Percentiles rank a stretch among this genome's conserved stretches.
Evolutionary conservation across 306 rosid species (phyloP).

Genomic region (Crataegus laevigata): DNA sequence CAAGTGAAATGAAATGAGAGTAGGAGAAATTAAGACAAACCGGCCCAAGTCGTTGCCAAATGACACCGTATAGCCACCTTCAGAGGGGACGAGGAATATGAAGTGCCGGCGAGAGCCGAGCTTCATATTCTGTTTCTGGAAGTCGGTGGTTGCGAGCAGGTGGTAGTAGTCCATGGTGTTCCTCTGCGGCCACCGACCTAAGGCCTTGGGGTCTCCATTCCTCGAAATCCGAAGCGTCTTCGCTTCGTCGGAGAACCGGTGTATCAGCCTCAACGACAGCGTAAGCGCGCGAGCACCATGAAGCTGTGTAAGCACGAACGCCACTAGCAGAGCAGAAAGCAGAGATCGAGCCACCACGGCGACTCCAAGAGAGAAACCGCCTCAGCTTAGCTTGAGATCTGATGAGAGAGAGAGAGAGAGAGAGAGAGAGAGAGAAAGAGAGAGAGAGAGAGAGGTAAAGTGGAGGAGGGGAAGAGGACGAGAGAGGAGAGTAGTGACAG

Average conservation of each 20-base stretch:
- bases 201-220: conserved; percentile 2
- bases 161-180: conserved; percentile 38
- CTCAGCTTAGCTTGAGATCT: conserved; percentile 1
- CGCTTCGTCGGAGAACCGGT: conserved; percentile 69
- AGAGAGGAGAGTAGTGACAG: neutral
- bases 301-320: conserved; percentile 4
- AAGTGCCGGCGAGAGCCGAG: conserved; percentile 33
- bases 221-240: conserved; percentile 35
- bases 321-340: conserved; percentile 14
- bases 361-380: neutral
- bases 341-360: conserved; percentile 43
- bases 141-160: conserved; percentile 49
- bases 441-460: neutral
- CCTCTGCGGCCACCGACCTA: conserved; percentile 38
- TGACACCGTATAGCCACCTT: conserved; percentile 64
- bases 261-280: conserved; percentile 49
- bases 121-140: conserved; percentile 52
- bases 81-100: conserved; percentile 64
- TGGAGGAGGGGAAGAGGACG: neutral
- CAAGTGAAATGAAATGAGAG: neutral
- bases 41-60: conserved; percentile 87
- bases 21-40: conserved; percentile 35
- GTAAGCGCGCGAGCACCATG: conserved; percentile 32
- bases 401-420: conserved; percentile 1
- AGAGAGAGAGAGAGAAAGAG: neutral